Evolutionary conservation across 108 stramenopile species (phyloP).

Genomic region (Skeletonema costatum): DNA sequence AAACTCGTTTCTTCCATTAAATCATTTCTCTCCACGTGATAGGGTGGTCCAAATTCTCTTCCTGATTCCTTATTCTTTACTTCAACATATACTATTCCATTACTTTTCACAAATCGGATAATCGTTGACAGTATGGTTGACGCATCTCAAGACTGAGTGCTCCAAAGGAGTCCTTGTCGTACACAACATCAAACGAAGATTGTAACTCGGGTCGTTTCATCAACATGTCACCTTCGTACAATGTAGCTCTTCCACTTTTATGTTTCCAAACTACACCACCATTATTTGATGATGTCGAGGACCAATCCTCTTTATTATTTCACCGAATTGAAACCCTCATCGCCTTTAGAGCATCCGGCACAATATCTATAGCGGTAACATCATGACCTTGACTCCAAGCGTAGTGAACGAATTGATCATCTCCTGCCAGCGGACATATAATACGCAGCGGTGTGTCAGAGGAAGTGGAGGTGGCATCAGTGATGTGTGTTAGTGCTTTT

Average conservation of each 20-base stretch:
- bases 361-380: conserved; percentile 62
- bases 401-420: conserved; percentile 55
- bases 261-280: conserved; percentile 42
- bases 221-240: conserved; percentile 52
- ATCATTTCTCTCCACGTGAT: conserved; percentile 48
- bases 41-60: conserved; percentile 45
- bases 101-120: conserved; percentile 46
- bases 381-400: conserved; percentile 49
- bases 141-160: conserved; percentile 47
- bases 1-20: conserved; percentile 55
- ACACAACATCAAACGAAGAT: conserved; percentile 53
- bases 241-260: conserved; percentile 52
- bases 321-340: conserved; percentile 50
- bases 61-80: conserved; percentile 43
- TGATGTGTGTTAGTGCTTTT: conserved; percentile 41
- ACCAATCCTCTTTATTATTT: conserved; percentile 22
- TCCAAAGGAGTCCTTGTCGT: conserved; percentile 68
- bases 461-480: neutral
- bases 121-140: conserved; percentile 36
- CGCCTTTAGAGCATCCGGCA: conserved; percentile 51
- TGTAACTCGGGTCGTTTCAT: conserved; percentile 35
- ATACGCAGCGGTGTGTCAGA: conserved; percentile 23
- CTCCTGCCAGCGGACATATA: conserved; percentile 61
- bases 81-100: conserved; percentile 54
- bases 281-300: neutral